These are phyloP conservation scores for Thraustochytrium sp. DNA, from an alignment of 352 stramenopile genomes.

Conservation along the genomic window DNA sequence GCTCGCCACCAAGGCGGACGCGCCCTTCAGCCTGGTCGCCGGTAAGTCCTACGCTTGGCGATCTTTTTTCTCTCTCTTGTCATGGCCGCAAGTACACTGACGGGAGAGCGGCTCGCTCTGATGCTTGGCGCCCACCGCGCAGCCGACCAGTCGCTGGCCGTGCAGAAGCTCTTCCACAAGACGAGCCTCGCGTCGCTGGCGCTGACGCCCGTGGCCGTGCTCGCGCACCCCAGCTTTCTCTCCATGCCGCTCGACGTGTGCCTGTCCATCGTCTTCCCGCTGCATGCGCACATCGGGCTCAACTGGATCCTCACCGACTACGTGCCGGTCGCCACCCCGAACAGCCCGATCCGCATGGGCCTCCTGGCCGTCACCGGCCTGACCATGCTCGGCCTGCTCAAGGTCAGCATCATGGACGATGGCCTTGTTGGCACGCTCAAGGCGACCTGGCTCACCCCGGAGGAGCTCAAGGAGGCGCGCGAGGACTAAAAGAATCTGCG, in stretches of 20 bases:
- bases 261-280: conserved; percentile 33
- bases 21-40: conserved; percentile 1
- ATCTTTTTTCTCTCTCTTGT: background rate
- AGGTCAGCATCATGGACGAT: conserved; percentile 30
- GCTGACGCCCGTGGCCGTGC: conserved; percentile 25
- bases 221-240: conserved; percentile 13
- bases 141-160: conserved; percentile 30
- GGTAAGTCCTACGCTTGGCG: background rate
- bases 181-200: conserved; percentile 23
- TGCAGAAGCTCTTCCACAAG: conserved; percentile 41
- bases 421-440: conserved; percentile 40
- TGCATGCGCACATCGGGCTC: conserved; percentile 35
- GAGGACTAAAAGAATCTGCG: background rate
- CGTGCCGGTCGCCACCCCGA: conserved; percentile 6
- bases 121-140: background rate
- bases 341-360: background rate
- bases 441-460: background rate
- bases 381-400: conserved; percentile 26
- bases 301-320: conserved; percentile 46
- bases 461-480: conserved; percentile 28
- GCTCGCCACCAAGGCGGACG: background rate
- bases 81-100: background rate
- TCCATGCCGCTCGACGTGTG: conserved; percentile 31
- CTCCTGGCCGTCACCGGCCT: conserved; percentile 16
- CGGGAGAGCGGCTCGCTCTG: background rate